Percentiles rank a stretch among this genome's conserved stretches.
These are phyloP conservation scores for Aspergillus sp. DNA, from an alignment of 2,329 filamentous ascomycete genomes.

Conservation along the genomic window DNA sequence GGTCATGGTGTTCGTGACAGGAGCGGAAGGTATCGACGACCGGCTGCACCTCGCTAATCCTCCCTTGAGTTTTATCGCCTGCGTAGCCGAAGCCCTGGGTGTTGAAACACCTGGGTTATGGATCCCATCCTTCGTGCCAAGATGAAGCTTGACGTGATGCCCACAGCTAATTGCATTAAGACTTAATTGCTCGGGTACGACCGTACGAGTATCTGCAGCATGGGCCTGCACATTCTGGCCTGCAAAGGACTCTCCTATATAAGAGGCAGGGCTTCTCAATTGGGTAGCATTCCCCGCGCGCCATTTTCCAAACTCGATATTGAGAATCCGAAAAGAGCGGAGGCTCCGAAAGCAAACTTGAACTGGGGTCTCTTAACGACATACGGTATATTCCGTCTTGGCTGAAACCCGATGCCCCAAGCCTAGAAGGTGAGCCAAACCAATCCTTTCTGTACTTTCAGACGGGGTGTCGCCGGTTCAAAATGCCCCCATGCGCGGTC, in stretches of 20 bases:
- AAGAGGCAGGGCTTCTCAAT: not conserved
- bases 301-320: not conserved
- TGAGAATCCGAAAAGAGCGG: not conserved
- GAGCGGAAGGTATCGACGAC: constrained; percentile 8
- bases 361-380: not conserved
- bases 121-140: constrained; percentile 7
- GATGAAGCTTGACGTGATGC: constrained; percentile 12
- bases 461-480: not conserved
- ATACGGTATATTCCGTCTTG: not conserved
- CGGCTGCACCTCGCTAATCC: constrained; percentile 12
- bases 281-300: not conserved
- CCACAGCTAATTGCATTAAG: constrained; percentile 5
- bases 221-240: not conserved
- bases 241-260: not conserved
- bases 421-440: not conserved
- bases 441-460: not conserved
- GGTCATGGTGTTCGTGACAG: constrained; percentile 4
- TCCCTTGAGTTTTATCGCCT: constrained; percentile 5
- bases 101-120: constrained; percentile 8
- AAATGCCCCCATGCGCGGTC: not conserved
- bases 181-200: not conserved
- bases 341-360: not conserved
- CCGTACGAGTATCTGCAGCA: not conserved
- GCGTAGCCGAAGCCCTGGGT: not conserved
- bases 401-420: not conserved